Conservation (phyloP, 805 yeast genomes). For the Barnettozyma sp. region DNA sequence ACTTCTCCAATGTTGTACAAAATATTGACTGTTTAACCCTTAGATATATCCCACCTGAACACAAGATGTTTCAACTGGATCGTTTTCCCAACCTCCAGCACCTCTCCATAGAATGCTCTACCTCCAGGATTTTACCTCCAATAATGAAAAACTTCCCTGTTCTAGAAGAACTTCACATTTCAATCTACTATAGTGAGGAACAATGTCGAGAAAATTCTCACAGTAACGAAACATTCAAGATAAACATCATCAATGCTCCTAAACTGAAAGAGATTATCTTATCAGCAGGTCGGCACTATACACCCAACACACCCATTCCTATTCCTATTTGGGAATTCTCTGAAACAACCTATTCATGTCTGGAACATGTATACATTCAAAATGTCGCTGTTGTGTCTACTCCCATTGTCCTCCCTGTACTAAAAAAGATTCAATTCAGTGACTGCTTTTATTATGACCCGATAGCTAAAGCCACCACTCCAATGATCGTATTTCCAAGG, state of each 20-base stretch:
- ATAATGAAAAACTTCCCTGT: not conserved
- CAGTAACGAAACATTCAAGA: too few species aligned
- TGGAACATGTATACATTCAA: not conserved
- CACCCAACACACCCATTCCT: too few species aligned
- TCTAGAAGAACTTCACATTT: not conserved
- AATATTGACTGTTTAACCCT: slow-evolving; percentile 2
- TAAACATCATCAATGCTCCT: slow-evolving; percentile 3
- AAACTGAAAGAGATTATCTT: not conserved
- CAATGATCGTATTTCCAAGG: too few species aligned
- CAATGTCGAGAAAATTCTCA: too few species aligned
- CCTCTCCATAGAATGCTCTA: not conserved
- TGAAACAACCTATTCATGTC: not conserved
- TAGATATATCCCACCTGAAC: not conserved
- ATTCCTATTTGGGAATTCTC: slow-evolving; percentile 3
- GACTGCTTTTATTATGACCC: not conserved
- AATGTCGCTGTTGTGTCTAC: not conserved
- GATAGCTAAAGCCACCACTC: not conserved
- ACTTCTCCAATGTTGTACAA: slow-evolving; percentile 1
- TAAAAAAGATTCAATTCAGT: not conserved
- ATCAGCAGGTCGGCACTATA: too few species aligned
- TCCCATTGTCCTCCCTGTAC: not conserved
- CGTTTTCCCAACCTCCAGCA: not conserved
- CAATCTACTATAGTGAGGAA: too few species aligned
- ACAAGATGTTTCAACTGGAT: slow-evolving; percentile 5
- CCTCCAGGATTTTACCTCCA: slow-evolving; percentile 1